Evolutionary conservation across 2,329 filamentous ascomycete genomes (phyloP).

Genomic region (Capronia coronata): DNA sequence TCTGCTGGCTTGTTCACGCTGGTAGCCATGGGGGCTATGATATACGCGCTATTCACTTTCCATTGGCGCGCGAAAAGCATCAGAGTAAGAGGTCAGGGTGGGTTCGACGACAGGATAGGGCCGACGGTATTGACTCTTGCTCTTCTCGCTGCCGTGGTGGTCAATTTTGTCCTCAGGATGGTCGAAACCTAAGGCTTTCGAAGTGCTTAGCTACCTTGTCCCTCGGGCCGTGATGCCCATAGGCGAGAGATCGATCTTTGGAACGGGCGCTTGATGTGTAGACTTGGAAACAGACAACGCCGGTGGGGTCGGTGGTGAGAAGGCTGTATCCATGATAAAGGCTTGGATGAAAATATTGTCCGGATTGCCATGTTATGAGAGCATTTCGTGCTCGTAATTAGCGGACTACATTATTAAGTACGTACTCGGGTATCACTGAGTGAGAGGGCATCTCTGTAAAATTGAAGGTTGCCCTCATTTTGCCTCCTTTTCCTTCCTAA

Average conservation of each 20-base stretch:
- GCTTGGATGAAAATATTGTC: too few relatives aligned
- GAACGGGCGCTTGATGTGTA: too few relatives aligned
- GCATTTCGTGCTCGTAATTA: background rate
- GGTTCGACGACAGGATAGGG: conserved; percentile 93
- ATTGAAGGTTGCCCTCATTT: too few relatives aligned
- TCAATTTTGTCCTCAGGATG: conserved; percentile 80
- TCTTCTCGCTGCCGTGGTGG: conserved; percentile 78
- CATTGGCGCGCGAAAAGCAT: conserved; percentile 97
- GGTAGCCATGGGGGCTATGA: conserved; percentile 90
- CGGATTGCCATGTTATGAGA: too few relatives aligned
- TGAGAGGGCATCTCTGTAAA: background rate
- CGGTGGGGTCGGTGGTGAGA: too few relatives aligned
- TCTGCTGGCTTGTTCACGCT: conserved; percentile 88
- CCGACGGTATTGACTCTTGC: conserved; percentile 85
- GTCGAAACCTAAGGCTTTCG: conserved; percentile 12
- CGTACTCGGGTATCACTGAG: background rate
- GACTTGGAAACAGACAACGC: too few relatives aligned
- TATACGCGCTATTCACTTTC: conserved; percentile 90
- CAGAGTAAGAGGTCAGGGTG: conserved; percentile 79
- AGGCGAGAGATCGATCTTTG: background rate
- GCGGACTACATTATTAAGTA: background rate
- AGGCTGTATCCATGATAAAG: too few relatives aligned
- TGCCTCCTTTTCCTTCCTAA: background rate
- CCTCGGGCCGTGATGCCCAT: too few relatives aligned
- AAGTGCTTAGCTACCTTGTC: background rate